These are phyloP conservation scores for Anthracocystis panici-leucophaei DNA, from an alignment of 1,284 basidiomycete genomes.

Conservation along the genomic window DNA sequence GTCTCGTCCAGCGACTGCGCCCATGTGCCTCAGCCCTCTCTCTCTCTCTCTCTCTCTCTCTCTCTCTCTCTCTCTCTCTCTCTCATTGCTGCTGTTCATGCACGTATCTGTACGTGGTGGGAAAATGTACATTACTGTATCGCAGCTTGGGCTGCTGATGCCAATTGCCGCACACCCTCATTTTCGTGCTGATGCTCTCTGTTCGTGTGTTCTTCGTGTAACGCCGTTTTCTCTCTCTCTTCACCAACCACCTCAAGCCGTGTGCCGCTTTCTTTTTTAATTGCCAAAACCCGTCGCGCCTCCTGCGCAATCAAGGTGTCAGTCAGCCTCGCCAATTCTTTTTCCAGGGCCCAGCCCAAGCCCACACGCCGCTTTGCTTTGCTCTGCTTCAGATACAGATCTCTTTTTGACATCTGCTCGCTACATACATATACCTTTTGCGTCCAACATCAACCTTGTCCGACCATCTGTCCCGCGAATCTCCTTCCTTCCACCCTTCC, in stretches of 20 bases:
- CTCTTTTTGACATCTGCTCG: not conserved
- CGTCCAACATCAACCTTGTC: not conserved
- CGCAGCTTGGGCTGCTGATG: not conserved
- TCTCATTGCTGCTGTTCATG: not conserved
- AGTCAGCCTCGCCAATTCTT: no score
- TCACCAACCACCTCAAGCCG: no score
- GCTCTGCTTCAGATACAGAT: not conserved
- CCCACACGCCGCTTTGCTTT: not conserved
- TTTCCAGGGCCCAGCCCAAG: slow-evolving; percentile 1
- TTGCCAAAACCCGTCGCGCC: no score
- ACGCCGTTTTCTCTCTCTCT: no score
- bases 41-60: no score
- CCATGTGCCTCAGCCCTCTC: not conserved
- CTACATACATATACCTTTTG: slow-evolving; percentile 11
- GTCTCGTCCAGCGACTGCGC: not conserved
- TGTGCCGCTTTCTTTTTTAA: no score
- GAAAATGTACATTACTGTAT: not conserved
- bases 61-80: no score
- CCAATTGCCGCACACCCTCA: not conserved
- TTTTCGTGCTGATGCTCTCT: not conserved
- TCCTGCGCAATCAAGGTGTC: no score
- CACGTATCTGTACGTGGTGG: slow-evolving; percentile 15
- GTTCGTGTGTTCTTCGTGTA: no score
- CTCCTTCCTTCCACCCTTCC: not conserved
- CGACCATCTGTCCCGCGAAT: not conserved